phyloP scores from a whole-genome alignment of 1,139 yeast genomes.

The Geotrichum fermentans region DNA sequence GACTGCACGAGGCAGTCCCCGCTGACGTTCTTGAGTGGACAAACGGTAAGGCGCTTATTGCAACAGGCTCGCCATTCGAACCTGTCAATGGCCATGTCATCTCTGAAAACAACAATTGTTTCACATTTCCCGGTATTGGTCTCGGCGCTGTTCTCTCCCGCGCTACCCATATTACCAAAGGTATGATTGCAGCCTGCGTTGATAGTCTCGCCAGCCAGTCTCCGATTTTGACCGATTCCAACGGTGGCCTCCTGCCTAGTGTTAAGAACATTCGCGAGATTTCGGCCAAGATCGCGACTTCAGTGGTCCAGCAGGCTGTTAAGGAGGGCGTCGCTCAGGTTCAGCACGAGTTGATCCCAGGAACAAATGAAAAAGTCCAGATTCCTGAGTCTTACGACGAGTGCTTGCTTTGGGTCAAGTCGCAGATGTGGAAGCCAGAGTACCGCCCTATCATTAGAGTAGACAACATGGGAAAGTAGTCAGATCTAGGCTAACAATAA shows the following conservation, averaged over 20 bases:
- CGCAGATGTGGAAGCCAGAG: constrained; percentile 93
- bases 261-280: constrained; percentile 82
- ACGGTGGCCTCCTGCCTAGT: constrained; percentile 83
- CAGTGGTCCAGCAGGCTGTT: constrained; percentile 80
- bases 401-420: constrained; percentile 82
- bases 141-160: constrained; percentile 88
- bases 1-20: constrained; percentile 91
- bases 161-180: constrained; percentile 71
- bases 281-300: constrained; percentile 86
- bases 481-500: too few relatives aligned
- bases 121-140: constrained; percentile 97
- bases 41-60: constrained; percentile 81
- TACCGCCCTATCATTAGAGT: constrained; percentile 77
- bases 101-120: constrained; percentile 93
- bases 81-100: constrained; percentile 88
- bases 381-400: constrained; percentile 79
- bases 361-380: constrained; percentile 49
- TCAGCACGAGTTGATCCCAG: constrained; percentile 48
- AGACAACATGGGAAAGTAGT: too few relatives aligned
- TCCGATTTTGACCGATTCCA: constrained; percentile 67
- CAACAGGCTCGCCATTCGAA: constrained; percentile 96
- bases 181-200: constrained; percentile 93
- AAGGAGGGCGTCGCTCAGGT: constrained; percentile 82
- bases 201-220: constrained; percentile 81
- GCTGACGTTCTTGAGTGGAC: constrained; percentile 90